Conservation (phyloP, 805 yeast genomes). For the Lachancea fermentati region DNA sequence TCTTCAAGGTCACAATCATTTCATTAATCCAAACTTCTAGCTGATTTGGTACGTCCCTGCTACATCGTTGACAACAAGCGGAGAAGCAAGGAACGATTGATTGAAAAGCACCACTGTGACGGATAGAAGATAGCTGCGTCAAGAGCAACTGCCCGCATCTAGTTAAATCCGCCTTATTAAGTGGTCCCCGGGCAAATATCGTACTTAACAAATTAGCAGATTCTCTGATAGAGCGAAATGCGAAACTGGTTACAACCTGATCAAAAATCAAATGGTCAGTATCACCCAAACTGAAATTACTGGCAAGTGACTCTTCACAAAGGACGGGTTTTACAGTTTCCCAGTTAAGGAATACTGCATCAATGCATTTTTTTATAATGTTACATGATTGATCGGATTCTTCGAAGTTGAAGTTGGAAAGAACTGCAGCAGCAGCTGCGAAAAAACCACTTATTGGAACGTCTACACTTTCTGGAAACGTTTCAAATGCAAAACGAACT, state of each 20-base stretch:
- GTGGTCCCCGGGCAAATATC: conserved; percentile 35
- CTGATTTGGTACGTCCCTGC: conserved; percentile 31
- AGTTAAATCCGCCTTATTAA: conserved; percentile 21
- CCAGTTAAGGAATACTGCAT: conserved; percentile 31
- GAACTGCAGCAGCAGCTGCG: conserved; percentile 48
- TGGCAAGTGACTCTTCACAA: conserved; percentile 68
- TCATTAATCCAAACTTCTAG: conserved; percentile 55
- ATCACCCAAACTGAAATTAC: conserved; percentile 46
- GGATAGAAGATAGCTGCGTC: conserved; percentile 62
- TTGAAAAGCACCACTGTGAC: conserved; percentile 90
- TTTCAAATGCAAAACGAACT: conserved; percentile 31
- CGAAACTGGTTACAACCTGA: conserved; percentile 53
- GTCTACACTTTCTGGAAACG: conserved; percentile 41
- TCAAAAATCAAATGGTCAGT: conserved; percentile 35
- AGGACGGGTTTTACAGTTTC: conserved; percentile 38
- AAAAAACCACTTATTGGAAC: conserved; percentile 66
- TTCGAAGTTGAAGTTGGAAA: conserved; percentile 26
- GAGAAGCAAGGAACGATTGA: conserved; percentile 80
- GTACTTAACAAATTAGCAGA: conserved; percentile 50
- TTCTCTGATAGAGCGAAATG: conserved; percentile 83
- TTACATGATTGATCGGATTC: not conserved
- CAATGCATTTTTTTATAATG: conserved; percentile 10
- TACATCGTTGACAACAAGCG: conserved; percentile 56
- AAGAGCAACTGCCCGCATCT: conserved; percentile 50
- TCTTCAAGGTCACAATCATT: conserved; percentile 48